Conservation (phyloP, 1,139 yeast species). For the Taiozyma onychis region DNA sequence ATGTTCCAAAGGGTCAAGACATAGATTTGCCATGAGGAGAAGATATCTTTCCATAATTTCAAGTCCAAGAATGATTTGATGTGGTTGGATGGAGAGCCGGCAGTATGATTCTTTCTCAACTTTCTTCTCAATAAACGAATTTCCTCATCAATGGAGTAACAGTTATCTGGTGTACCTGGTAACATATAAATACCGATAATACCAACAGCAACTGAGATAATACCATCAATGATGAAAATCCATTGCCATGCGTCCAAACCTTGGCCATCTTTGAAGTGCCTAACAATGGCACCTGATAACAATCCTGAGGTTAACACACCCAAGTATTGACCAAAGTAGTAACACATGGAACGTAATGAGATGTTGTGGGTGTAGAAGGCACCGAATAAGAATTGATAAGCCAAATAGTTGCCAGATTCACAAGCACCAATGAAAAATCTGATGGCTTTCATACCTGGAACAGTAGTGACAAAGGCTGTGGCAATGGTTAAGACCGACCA, state of each 20-base stretch:
- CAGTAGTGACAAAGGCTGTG: constrained; percentile 20
- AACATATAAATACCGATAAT: constrained; percentile 53
- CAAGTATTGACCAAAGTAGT: constrained; percentile 52
- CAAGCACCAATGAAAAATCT: constrained; percentile 40
- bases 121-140: constrained; percentile 51
- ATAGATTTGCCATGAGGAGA: constrained; percentile 25
- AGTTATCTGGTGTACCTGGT: constrained; percentile 66
- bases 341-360: constrained; percentile 54
- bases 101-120: constrained; percentile 34
- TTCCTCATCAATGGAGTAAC: constrained; percentile 55
- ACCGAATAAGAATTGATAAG: constrained; percentile 57
- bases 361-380: constrained; percentile 54
- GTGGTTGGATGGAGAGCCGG: background rate
- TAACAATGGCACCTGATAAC: constrained; percentile 27
- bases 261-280: constrained; percentile 23
- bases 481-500: constrained; percentile 28
- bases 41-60: constrained; percentile 43
- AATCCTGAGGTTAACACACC: constrained; percentile 61
- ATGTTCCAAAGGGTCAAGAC: constrained; percentile 28
- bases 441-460: constrained; percentile 24
- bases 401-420: constrained; percentile 55
- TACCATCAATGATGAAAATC: constrained; percentile 31
- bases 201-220: constrained; percentile 56
- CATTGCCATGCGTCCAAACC: constrained; percentile 31
- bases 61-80: constrained; percentile 27